A percentile compares a stretch with the other conserved stretches of the same genome.
Evolutionary conservation across 2,329 filamentous ascomycete genomes (phyloP).

Genomic region (Thelonectria rubi): DNA sequence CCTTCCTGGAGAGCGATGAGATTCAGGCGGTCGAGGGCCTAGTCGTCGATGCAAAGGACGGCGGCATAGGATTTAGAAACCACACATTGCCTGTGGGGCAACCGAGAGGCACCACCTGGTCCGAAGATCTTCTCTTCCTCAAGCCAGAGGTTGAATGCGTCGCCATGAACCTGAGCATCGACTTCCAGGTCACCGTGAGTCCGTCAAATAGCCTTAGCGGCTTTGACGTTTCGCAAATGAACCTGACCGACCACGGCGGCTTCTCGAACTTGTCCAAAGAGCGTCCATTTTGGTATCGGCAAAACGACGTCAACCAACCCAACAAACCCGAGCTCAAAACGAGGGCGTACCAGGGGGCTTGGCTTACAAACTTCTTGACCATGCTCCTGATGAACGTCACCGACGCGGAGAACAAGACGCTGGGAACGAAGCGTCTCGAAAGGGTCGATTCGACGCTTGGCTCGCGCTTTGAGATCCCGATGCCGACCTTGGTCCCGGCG

Average conservation of each 20-base stretch:
- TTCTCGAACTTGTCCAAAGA: conserved; percentile 50
- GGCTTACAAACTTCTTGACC: conserved; percentile 51
- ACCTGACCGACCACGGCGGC: conserved; percentile 54
- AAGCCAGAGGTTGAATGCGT: conserved; percentile 57
- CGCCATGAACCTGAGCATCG: conserved; percentile 53
- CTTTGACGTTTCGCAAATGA: conserved; percentile 34
- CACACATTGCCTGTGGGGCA: conserved; percentile 50
- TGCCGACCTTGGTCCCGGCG: neutral
- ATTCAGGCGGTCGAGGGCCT: conserved; percentile 53
- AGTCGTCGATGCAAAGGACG: conserved; percentile 52
- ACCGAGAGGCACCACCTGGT: conserved; percentile 52
- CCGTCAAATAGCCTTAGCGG: conserved; percentile 3
- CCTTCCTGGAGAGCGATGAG: conserved; percentile 46
- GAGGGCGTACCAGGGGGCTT: conserved; percentile 56
- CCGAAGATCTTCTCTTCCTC: conserved; percentile 58
- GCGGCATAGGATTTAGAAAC: conserved; percentile 57
- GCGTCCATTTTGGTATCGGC: conserved; percentile 44
- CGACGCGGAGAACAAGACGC: conserved; percentile 24
- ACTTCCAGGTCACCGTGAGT: conserved; percentile 46
- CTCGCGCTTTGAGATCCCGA: conserved; percentile 26
- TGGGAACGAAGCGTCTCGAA: conserved; percentile 22
- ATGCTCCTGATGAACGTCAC: conserved; percentile 54
- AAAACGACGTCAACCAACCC: conserved; percentile 47
- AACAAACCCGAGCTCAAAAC: conserved; percentile 47
- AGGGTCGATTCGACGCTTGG: conserved; percentile 24